Evolutionary conservation across 1,284 basidiomycete genomes (phyloP).

Genomic region (Cystobasidium sp.): DNA sequence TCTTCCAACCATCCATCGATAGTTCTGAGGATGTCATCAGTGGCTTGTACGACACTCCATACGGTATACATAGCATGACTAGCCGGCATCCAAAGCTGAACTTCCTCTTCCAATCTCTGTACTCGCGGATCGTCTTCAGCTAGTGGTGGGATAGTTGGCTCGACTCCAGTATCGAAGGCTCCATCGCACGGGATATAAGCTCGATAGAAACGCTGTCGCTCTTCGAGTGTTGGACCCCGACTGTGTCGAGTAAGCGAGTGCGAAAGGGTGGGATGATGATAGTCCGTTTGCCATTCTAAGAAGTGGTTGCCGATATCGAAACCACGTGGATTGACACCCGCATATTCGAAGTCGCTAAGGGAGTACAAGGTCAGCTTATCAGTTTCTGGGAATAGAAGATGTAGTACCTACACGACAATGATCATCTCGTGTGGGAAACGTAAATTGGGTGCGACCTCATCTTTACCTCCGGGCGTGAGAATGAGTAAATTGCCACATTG

Average conservation of each 20-base stretch:
- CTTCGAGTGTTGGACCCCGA: conserved; percentile 71
- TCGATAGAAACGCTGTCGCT: conserved; percentile 79
- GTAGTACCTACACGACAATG: conserved; percentile 68
- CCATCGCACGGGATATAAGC: conserved; percentile 67
- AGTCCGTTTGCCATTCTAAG: conserved; percentile 91
- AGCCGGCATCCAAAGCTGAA: conserved; percentile 81
- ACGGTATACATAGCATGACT: conserved; percentile 87
- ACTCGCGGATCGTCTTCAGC: conserved; percentile 44
- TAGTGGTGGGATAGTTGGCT: conserved; percentile 17
- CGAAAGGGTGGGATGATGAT: conserved; percentile 67
- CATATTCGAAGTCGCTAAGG: conserved; percentile 82
- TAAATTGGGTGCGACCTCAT: conserved; percentile 46
- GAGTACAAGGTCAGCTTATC: not conserved
- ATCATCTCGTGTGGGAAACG: conserved; percentile 63
- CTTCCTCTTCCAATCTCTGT: conserved; percentile 70
- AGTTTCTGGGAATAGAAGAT: not conserved
- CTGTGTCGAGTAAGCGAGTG: conserved; percentile 73
- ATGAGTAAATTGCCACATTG: conserved; percentile 91
- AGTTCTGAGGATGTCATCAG: conserved; percentile 66
- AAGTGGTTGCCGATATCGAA: conserved; percentile 94
- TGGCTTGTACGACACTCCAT: conserved; percentile 89
- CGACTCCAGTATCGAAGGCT: conserved; percentile 38
- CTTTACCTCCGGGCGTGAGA: conserved; percentile 59
- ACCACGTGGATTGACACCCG: conserved; percentile 81
- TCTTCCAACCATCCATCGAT: conserved; percentile 49